Percentiles rank a stretch among this genome's conserved stretches.
These are phyloP conservation scores for Opeltia flavorubescens DNA, from an alignment of 495 filamentous ascomycete genomes.

Conservation along the genomic window DNA sequence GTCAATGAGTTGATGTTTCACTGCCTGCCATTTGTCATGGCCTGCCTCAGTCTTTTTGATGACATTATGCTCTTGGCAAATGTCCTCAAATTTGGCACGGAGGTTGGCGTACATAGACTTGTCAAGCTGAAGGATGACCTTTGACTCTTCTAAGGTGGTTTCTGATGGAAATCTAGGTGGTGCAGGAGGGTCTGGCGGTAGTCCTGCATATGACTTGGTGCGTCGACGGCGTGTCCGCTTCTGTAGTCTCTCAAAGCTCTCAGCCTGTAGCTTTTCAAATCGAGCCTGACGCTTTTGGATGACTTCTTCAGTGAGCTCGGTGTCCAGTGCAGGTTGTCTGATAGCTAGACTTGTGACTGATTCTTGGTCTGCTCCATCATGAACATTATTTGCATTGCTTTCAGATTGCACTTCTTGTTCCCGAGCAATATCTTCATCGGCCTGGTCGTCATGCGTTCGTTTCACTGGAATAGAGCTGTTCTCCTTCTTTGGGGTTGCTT, in stretches of 20 bases:
- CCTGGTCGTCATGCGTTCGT: slow-evolving; percentile 3
- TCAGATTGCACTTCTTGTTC: slow-evolving; percentile 6
- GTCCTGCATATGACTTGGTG: slow-evolving; percentile 53
- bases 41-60: slow-evolving; percentile 62
- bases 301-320: slow-evolving; percentile 36
- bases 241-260: slow-evolving; percentile 49
- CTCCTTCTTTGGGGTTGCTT: slow-evolving; percentile 20
- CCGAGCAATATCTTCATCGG: background rate
- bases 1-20: slow-evolving; percentile 53
- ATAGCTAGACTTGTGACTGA: slow-evolving; percentile 12
- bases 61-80: slow-evolving; percentile 51
- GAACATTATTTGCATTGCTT: slow-evolving; percentile 23
- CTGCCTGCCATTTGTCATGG: slow-evolving; percentile 56
- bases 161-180: slow-evolving; percentile 71
- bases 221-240: slow-evolving; percentile 57
- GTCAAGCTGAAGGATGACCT: slow-evolving; percentile 51
- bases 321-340: slow-evolving; percentile 17
- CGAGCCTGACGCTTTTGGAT: slow-evolving; percentile 41
- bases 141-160: slow-evolving; percentile 68
- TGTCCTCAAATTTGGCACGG: slow-evolving; percentile 50
- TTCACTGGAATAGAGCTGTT: slow-evolving; percentile 9
- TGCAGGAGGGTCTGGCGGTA: slow-evolving; percentile 59
- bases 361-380: slow-evolving; percentile 21
- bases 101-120: slow-evolving; percentile 45
- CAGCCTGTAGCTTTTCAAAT: slow-evolving; percentile 41